phyloP scores from a whole-genome alignment of 208 protist species.

The Crithidia sp. region DNA sequence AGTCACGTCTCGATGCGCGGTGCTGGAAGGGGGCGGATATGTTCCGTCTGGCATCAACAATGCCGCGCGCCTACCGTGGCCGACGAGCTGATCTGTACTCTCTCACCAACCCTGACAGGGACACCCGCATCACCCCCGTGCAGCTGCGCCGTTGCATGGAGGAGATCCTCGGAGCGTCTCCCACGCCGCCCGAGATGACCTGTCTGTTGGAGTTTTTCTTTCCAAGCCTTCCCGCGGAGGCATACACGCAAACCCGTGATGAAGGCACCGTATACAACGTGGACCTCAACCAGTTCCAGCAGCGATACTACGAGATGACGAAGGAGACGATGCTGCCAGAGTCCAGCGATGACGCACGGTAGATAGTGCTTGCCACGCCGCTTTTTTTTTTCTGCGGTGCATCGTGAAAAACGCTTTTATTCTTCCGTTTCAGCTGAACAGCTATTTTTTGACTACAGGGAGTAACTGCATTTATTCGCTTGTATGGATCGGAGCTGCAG shows the following conservation, averaged over 20 bases:
- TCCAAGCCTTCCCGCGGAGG: constrained; percentile 60
- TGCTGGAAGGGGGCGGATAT: constrained; percentile 81
- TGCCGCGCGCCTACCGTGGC: constrained; percentile 78
- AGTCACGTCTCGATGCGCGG: constrained; percentile 68
- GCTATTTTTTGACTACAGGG: too few relatives aligned
- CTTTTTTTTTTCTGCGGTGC: too few relatives aligned
- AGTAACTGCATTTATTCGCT: too few relatives aligned
- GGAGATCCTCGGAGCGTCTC: constrained; percentile 72
- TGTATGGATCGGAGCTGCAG: too few relatives aligned
- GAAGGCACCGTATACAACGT: constrained; percentile 51
- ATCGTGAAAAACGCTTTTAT: background rate
- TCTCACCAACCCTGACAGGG: constrained; percentile 75
- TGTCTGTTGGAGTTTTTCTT: constrained; percentile 87
- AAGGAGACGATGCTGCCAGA: constrained; percentile 48
- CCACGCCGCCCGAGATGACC: constrained; percentile 70
- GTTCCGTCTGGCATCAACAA: constrained; percentile 89
- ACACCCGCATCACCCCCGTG: constrained; percentile 84
- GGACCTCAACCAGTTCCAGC: constrained; percentile 77
- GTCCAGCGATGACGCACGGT: background rate
- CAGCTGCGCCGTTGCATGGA: constrained; percentile 88
- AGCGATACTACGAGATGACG: constrained; percentile 78
- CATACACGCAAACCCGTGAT: constrained; percentile 67
- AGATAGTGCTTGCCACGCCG: background rate
- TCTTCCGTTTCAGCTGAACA: background rate
- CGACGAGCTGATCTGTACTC: constrained; percentile 69